phyloP scores from a whole-genome alignment of 768 basidiomycete genomes.

The Austroboletus festivus region DNA sequence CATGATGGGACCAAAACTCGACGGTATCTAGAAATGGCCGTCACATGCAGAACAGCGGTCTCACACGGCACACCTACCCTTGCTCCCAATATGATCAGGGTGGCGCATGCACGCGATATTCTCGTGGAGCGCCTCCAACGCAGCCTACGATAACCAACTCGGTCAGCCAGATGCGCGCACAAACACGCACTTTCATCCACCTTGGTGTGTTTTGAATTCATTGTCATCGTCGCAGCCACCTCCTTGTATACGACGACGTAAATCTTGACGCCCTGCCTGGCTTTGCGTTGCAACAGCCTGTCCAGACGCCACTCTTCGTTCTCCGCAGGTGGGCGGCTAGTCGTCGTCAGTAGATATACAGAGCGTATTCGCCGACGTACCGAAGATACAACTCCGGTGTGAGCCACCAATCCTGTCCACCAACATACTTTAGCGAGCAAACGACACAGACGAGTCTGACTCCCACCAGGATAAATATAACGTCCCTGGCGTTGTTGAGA shows the following conservation, averaged over 20 bases:
- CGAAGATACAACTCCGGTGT: slow-evolving; percentile 93
- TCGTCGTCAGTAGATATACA: slow-evolving; percentile 5
- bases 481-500: slow-evolving; percentile 76
- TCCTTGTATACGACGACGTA: slow-evolving; percentile 96
- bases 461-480: slow-evolving; percentile 80
- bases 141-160: slow-evolving; percentile 41
- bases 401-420: slow-evolving; percentile 84
- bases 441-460: neutral
- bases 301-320: slow-evolving; percentile 90
- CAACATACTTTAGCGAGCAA: slow-evolving; percentile 2
- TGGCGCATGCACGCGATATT: slow-evolving; percentile 90
- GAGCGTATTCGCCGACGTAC: slow-evolving; percentile 4
- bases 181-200: slow-evolving; percentile 22
- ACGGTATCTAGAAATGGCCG: slow-evolving; percentile 52
- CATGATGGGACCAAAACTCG: slow-evolving; percentile 91
- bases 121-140: slow-evolving; percentile 77
- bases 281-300: slow-evolving; percentile 79
- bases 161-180: neutral
- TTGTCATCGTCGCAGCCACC: slow-evolving; percentile 88
- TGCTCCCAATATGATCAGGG: slow-evolving; percentile 84
- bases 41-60: neutral
- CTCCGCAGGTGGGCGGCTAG: slow-evolving; percentile 73
- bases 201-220: slow-evolving; percentile 87
- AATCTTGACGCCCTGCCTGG: slow-evolving; percentile 87
- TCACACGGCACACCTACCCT: slow-evolving; percentile 39